Base-by-base conservation (phyloP, 257 asterid genomes). In the Echium plantagineum region DNA sequence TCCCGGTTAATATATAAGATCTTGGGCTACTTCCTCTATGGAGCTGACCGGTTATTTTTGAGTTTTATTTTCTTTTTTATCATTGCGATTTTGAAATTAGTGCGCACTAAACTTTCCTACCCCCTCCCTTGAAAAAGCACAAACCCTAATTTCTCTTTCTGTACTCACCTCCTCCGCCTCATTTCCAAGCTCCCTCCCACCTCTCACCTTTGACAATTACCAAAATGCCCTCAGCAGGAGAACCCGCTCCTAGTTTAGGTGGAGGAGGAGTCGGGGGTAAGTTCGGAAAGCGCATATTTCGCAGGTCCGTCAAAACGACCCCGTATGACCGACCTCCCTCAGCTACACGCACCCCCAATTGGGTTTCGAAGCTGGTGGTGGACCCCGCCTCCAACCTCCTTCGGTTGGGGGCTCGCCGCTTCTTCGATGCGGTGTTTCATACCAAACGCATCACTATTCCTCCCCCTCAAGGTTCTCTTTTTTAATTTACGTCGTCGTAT, bases 261-360 rank as follows among this genome's bases (percentile, higher is more conserved):
- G 32, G 73, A n/a, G 84, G 80, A 21, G 96, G 95, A 65, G 89
- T 75, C 8, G 97, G 97, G 32, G 99, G 99, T 12, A 94, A 89
- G 82, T 78, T 83, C 60, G 77, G 80, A 21, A 86, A 80, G 68
- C 80, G 71, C 57, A 83, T 89, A 8, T 61, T 75, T 6, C 85
- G 96, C 17, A 75, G 77, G 63, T 66, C 57, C 3, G 0, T 17
- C 35, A 80, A 73, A 46, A 35, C 80, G 60, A 94, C 93, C 59
- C 97, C 99, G 53, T 94, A 94, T 67, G 94, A 86, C 61, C 97
- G 99, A 0, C 97, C 81, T 21, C 68, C 77, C n/a, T 67, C 77
- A 2, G 70, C 76, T 17, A 62, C 56, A 19, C 69, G 80, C 46
- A 74, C 65, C 80, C 76, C 80, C 63, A 80, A 87, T 73, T 85